Conservation (phyloP, 805 yeast species). For the Diddensiella santjacobensis region DNA sequence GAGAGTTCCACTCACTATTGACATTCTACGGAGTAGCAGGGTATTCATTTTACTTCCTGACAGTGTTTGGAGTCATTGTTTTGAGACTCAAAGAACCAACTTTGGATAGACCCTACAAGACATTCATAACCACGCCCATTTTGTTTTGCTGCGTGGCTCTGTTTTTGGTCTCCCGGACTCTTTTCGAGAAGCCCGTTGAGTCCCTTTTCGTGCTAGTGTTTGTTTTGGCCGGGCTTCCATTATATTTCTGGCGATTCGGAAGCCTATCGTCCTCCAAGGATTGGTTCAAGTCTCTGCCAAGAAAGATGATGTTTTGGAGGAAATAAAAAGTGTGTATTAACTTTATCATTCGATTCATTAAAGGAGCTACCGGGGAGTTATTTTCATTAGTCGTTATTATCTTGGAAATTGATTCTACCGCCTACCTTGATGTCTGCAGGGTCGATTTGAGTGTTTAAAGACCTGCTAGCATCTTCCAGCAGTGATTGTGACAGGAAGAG, state of each 20-base stretch:
- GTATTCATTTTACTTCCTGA: slow-evolving; percentile 32
- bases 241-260: slow-evolving; percentile 23
- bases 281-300: not conserved
- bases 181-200: slow-evolving; percentile 34
- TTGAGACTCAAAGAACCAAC: slow-evolving; percentile 35
- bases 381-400: slow-evolving; percentile 1
- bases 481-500: slow-evolving; percentile 16
- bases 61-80: slow-evolving; percentile 37
- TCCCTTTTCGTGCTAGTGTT: slow-evolving; percentile 30
- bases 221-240: slow-evolving; percentile 31
- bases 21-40: slow-evolving; percentile 38
- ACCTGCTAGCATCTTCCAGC: slow-evolving; percentile 15
- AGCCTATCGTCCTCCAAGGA: slow-evolving; percentile 1
- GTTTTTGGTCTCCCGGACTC: slow-evolving; percentile 33
- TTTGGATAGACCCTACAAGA: slow-evolving; percentile 36
- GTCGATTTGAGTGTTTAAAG: slow-evolving; percentile 13
- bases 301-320: not conserved
- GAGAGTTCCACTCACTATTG: slow-evolving; percentile 36
- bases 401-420: slow-evolving; percentile 7
- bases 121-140: slow-evolving; percentile 36
- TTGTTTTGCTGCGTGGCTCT: slow-evolving; percentile 37
- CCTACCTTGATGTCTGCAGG: slow-evolving; percentile 15
- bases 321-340: not conserved
- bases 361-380: not conserved
- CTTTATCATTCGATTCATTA: not conserved